Percentiles rank a stretch among this genome's conserved stretches.
Conservation (phyloP, 1,139 yeast genomes). For the Saccharomyces hybrid region DNA sequence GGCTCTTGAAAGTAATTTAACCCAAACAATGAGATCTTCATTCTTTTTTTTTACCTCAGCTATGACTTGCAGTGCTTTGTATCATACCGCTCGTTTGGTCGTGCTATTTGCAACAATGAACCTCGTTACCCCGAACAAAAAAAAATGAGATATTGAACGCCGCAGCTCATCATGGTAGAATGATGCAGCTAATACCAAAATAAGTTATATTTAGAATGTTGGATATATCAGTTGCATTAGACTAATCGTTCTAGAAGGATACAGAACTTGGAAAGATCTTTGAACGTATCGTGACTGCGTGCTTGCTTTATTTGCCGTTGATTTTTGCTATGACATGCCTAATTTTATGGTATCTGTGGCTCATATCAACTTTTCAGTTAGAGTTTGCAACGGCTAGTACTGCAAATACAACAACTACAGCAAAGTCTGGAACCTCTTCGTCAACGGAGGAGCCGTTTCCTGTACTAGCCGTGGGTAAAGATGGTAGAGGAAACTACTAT, state of each 20-base stretch:
- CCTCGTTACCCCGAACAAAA: neutral
- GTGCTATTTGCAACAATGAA: neutral
- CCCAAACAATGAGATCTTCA: neutral
- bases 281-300: neutral
- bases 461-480: constrained; percentile 19
- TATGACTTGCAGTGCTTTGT: neutral
- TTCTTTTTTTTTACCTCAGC: neutral
- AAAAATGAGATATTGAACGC: neutral
- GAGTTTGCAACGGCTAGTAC: neutral
- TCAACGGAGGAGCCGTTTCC: constrained; percentile 11
- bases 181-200: neutral
- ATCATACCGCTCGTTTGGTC: neutral
- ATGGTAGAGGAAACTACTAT: constrained; percentile 24
- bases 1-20: too few species aligned
- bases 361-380: neutral
- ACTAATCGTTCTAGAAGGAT: neutral
- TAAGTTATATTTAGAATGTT: neutral
- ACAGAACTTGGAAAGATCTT: neutral
- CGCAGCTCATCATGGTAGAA: neutral
- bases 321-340: neutral
- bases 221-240: neutral
- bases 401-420: neutral
- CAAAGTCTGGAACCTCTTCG: neutral
- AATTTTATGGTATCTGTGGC: neutral
- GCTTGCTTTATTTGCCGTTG: neutral